phyloP scores from a whole-genome alignment of 2,329 filamentous ascomycete species.

The Fusarium caatingaense region DNA sequence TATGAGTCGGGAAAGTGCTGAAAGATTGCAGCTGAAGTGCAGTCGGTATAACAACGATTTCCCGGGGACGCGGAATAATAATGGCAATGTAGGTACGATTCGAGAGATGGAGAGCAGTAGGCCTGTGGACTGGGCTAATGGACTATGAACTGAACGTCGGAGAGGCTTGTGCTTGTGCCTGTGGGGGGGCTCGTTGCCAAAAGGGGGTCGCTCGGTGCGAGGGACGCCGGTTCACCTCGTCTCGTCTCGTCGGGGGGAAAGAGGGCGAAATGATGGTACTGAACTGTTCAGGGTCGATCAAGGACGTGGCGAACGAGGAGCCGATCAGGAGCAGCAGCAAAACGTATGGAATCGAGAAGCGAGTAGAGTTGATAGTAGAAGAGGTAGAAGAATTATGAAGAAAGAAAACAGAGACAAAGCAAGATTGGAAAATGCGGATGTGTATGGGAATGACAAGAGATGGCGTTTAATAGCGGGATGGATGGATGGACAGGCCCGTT shows the following conservation, averaged over 20 bases:
- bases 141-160: slow-evolving; percentile 29
- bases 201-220: slow-evolving; percentile 49
- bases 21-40: slow-evolving; percentile 24
- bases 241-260: slow-evolving; percentile 30
- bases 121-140: slow-evolving; percentile 32
- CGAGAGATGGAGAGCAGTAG: slow-evolving; percentile 35
- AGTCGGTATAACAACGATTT: slow-evolving; percentile 40
- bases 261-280: slow-evolving; percentile 25
- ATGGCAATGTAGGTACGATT: slow-evolving; percentile 45
- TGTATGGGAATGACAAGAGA: slow-evolving; percentile 39
- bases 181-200: slow-evolving; percentile 44
- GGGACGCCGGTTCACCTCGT: slow-evolving; percentile 46
- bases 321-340: not conserved
- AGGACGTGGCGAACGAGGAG: not conserved
- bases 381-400: slow-evolving; percentile 26
- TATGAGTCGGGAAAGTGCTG: slow-evolving; percentile 11
- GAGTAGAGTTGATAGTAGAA: slow-evolving; percentile 32
- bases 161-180: slow-evolving; percentile 43
- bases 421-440: slow-evolving; percentile 37
- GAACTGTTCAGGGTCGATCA: not conserved
- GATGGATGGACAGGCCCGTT: slow-evolving; percentile 28
- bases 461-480: slow-evolving; percentile 29
- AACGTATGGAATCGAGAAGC: not conserved
- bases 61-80: slow-evolving; percentile 44
- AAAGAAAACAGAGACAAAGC: slow-evolving; percentile 38